Evolutionary conservation across 176 grass and related monocot genomes (phyloP), one percentile per base, ranked within the genome.

Genomic region (Chrysopogon serrulatus): DNA sequence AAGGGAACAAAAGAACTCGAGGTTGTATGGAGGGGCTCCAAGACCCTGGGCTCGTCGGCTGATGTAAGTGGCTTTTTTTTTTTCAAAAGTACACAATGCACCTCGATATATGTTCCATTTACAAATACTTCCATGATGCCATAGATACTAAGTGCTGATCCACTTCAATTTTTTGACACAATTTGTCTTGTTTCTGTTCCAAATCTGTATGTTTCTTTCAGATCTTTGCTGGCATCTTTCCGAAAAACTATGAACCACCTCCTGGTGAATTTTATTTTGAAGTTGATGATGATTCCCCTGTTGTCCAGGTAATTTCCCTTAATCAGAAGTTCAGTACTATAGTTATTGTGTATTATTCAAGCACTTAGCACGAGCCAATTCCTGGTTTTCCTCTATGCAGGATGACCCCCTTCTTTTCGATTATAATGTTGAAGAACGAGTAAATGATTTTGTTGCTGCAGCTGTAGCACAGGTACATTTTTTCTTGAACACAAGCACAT

Each of bases 161-260:
- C 10, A 26, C 54, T 57, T 57, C 53, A 56, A 45, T n/a, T 24
- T 24, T 24, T 57, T 57, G 8, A 56, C 21, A 56, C 53, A 41
- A 8, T 57, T 57, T 57, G 23, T 57, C 26, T 84, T 67, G 3
- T 77, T 67, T 66, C 26, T 65, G 16, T 53, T 77, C 47, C 35
- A 62, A 74, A 90, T 73, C 49, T 86, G 16, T 68, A 34, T 5
- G 9, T 54, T 81, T 82, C 43, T 72, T 87, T 74, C 86, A 98
- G 95, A 93, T 98, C 49, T 98, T 98, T 84, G 71, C 92, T 91
- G 95, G 92, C 51, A 95, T 98, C 75, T 98, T 98, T 64, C 95
- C 92, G 27, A 90, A 95, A 88, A 98, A 98, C 73, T 98, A 98
- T 73, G 95, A 98, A 86, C 95, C 95, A 80, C 95, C 95, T 68